These are phyloP conservation scores for Pilaira anomala DNA, from an alignment of 192 early-diverging fungal genomes.

Conservation along the genomic window DNA sequence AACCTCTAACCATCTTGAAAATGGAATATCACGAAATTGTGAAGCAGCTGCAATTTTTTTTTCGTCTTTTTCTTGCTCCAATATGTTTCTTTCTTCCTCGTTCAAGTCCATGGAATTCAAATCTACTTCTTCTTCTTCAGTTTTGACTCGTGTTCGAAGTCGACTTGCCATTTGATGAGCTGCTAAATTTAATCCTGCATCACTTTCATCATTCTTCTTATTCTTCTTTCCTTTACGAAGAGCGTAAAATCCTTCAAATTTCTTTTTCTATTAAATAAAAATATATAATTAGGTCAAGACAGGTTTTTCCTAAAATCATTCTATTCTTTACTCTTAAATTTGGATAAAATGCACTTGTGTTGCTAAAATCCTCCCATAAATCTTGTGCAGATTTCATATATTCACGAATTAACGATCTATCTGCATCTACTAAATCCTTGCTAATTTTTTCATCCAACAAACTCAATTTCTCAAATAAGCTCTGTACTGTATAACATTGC, in stretches of 20 bases:
- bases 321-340: conserved; percentile 19
- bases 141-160: conserved; percentile 8
- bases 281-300: no score
- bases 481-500: background rate
- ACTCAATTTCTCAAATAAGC: background rate
- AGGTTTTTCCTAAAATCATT: no score
- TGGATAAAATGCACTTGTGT: conserved; percentile 26
- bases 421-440: background rate
- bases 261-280: background rate
- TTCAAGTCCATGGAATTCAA: conserved; percentile 18
- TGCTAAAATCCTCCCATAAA: conserved; percentile 34
- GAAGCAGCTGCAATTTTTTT: conserved; percentile 23
- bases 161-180: conserved; percentile 25
- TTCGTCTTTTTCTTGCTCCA: conserved; percentile 34
- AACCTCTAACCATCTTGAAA: conserved; percentile 63
- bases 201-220: background rate
- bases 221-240: background rate
- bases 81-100: conserved; percentile 11
- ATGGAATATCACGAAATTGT: conserved; percentile 39
- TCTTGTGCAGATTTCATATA: conserved; percentile 23
- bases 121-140: conserved; percentile 16
- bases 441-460: conserved; percentile 1
- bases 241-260: conserved; percentile 23
- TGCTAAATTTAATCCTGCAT: background rate
- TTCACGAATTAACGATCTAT: conserved; percentile 16